Evolutionary conservation across 371 early-diverging fungal species (phyloP).

Genomic region (Nosema muscidifuracis): DNA sequence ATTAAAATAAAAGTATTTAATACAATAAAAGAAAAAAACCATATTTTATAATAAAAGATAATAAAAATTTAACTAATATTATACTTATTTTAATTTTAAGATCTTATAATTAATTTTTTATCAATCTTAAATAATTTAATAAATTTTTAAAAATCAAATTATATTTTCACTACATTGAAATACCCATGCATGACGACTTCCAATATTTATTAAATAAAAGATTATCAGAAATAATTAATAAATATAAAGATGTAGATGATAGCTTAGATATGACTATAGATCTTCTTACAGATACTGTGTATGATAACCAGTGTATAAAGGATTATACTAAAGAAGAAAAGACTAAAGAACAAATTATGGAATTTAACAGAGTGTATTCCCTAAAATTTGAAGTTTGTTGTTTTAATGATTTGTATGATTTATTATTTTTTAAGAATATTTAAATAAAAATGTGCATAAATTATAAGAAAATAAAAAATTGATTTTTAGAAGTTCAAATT

Average conservation of each 20-base stretch:
- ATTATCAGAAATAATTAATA: neutral
- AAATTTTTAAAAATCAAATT: neutral
- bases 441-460: too few species aligned
- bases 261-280: neutral
- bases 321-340: neutral
- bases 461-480: too few species aligned
- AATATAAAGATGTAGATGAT: slow-evolving; percentile 12
- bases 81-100: too few species aligned
- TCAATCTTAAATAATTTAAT: too few species aligned
- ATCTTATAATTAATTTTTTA: too few species aligned
- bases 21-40: too few species aligned
- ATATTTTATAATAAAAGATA: too few species aligned
- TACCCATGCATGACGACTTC: neutral
- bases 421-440: too few species aligned
- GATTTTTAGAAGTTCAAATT: too few species aligned
- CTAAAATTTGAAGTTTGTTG: neutral
- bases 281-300: neutral
- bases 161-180: neutral
- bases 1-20: too few species aligned
- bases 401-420: neutral
- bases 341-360: neutral
- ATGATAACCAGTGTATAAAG: neutral
- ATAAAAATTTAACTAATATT: too few species aligned
- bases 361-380: neutral
- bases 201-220: neutral